A percentile compares a stretch with the other conserved stretches of the same genome.
These are phyloP conservation scores for Bombardia bombarda DNA, from an alignment of 495 filamentous ascomycete genomes.

Conservation along the genomic window DNA sequence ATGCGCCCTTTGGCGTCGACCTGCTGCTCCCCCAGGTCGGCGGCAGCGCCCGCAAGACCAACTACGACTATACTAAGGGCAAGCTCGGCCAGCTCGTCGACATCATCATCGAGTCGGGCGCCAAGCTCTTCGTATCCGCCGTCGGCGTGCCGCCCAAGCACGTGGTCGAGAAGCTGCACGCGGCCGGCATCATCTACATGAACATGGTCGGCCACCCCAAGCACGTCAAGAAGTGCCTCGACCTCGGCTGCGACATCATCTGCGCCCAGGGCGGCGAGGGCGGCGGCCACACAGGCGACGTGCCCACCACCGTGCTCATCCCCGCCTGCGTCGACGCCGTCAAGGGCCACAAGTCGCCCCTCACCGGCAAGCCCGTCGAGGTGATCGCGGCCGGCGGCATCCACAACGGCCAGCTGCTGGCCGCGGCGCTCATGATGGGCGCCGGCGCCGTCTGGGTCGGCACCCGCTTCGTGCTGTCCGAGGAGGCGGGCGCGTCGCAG, in stretches of 20 bases:
- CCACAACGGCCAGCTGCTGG: slow-evolving; percentile 85
- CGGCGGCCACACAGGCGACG: slow-evolving; percentile 70
- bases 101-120: slow-evolving; percentile 66
- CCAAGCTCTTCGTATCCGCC: slow-evolving; percentile 74
- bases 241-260: slow-evolving; percentile 74
- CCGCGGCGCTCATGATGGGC: slow-evolving; percentile 86
- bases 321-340: slow-evolving; percentile 69
- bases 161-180: slow-evolving; percentile 64
- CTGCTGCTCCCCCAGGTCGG: slow-evolving; percentile 81
- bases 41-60: slow-evolving; percentile 69
- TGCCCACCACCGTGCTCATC: slow-evolving; percentile 64
- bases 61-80: slow-evolving; percentile 86
- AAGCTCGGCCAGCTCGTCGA: slow-evolving; percentile 75
- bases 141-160: slow-evolving; percentile 70
- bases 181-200: slow-evolving; percentile 72
- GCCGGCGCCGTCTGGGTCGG: slow-evolving; percentile 93
- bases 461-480: slow-evolving; percentile 86
- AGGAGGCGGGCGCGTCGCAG: slow-evolving; percentile 89
- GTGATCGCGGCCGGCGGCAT: slow-evolving; percentile 92
- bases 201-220: slow-evolving; percentile 94
- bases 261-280: slow-evolving; percentile 78
- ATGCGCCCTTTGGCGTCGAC: slow-evolving; percentile 78
- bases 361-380: slow-evolving; percentile 80
- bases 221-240: slow-evolving; percentile 76
- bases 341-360: slow-evolving; percentile 72